Evolutionary conservation across 2,329 filamentous ascomycete genomes (phyloP).

Genomic region (Colletotrichum sp.): DNA sequence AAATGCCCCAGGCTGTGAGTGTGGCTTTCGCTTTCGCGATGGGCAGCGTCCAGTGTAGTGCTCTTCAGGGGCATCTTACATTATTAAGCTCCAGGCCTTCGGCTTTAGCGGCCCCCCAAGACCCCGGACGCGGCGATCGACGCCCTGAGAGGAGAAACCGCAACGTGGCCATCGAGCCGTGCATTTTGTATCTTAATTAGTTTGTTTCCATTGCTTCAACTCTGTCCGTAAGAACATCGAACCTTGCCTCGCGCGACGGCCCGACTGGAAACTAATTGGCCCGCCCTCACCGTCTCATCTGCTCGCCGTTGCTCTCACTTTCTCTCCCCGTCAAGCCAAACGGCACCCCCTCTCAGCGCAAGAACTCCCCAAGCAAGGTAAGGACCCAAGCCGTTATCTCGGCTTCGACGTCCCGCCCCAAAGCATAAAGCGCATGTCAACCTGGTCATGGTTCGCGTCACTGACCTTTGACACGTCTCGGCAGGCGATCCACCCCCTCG

Average conservation of each 20-base stretch:
- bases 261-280: neutral
- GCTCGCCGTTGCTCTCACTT: neutral
- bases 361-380: neutral
- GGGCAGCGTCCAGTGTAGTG: neutral
- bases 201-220: neutral
- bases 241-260: neutral
- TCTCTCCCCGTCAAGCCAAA: neutral
- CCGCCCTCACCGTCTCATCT: neutral
- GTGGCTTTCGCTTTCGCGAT: neutral
- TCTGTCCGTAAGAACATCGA: neutral
- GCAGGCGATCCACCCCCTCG: neutral
- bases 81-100: neutral
- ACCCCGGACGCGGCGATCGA: neutral
- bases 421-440: neutral
- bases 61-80: neutral
- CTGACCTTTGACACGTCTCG: neutral
- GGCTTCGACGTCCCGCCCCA: neutral
- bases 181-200: neutral
- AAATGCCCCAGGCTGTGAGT: neutral
- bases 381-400: neutral
- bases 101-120: neutral
- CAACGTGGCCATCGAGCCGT: neutral
- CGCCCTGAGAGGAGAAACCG: neutral
- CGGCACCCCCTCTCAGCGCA: neutral
- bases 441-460: neutral